Percentiles rank a stretch among this genome's conserved stretches.
phyloP scores from a whole-genome alignment of 208 protist species.

The Wallacemonas sp. region DNA sequence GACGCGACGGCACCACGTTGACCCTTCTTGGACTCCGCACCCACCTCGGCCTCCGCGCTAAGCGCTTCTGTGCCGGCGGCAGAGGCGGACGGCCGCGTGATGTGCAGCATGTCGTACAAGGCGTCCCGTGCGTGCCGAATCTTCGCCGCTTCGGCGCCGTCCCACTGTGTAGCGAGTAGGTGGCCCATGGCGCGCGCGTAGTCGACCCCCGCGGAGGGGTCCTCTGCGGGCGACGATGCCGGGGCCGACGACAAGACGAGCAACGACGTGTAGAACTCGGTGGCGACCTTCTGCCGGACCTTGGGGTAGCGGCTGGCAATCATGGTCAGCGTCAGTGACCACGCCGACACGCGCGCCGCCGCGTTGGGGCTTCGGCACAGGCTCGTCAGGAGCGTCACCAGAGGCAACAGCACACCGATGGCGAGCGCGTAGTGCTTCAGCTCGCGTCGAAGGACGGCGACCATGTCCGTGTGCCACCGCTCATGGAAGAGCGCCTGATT shows the following conservation, averaged over 20 bases:
- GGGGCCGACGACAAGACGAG: constrained; percentile 50
- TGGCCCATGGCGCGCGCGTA: constrained; percentile 54
- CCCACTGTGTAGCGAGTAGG: constrained; percentile 73
- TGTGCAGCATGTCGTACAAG: constrained; percentile 70
- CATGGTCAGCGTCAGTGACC: constrained; percentile 78
- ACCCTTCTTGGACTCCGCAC: constrained; percentile 13
- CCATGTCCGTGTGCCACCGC: constrained; percentile 34
- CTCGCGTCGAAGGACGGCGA: constrained; percentile 65
- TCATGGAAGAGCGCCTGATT: constrained; percentile 50
- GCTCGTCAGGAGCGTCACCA: constrained; percentile 62
- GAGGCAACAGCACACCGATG: constrained; percentile 73
- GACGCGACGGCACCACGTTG: constrained; percentile 41
- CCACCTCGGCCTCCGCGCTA: not conserved
- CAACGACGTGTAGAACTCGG: constrained; percentile 87
- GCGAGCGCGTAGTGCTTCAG: constrained; percentile 69
- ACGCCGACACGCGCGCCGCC: constrained; percentile 50
- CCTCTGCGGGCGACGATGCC: not conserved
- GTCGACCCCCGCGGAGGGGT: constrained; percentile 14
- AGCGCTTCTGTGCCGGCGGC: not conserved
- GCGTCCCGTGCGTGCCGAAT: constrained; percentile 70
- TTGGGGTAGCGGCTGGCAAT: constrained; percentile 91
- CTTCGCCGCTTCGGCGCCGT: constrained; percentile 53
- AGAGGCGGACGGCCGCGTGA: constrained; percentile 32
- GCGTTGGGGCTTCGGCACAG: constrained; percentile 58
- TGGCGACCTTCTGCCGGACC: constrained; percentile 79